These are phyloP conservation scores for Poterioochromonas sp. DNA, from an alignment of 352 stramenopile species.

Conservation along the genomic window DNA sequence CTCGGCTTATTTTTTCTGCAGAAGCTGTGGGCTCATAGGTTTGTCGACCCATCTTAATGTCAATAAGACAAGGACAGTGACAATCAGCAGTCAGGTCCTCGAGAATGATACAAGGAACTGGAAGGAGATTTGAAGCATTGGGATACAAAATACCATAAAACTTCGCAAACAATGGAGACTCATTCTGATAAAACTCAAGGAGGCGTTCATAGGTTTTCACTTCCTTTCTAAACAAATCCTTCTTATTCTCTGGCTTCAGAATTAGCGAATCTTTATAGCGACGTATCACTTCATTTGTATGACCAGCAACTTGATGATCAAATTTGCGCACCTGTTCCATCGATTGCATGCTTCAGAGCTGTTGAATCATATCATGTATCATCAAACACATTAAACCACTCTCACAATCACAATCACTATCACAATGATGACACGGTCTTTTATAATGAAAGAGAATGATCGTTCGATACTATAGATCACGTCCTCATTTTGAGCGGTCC, in stretches of 20 bases:
- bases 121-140: neutral
- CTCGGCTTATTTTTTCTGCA: slow-evolving; percentile 71
- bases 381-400: too few relatives aligned
- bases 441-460: too few relatives aligned
- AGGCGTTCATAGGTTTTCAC: neutral
- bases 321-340: too few relatives aligned
- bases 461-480: too few relatives aligned
- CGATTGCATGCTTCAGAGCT: too few relatives aligned
- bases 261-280: slow-evolving; percentile 35
- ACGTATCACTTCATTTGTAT: slow-evolving; percentile 9
- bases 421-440: too few relatives aligned
- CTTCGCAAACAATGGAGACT: neutral
- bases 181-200: neutral
- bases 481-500: too few relatives aligned
- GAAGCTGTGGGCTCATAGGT: slow-evolving; percentile 81
- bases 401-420: slow-evolving; percentile 7
- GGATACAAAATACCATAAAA: neutral
- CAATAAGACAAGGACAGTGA: slow-evolving; percentile 78
- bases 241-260: slow-evolving; percentile 4
- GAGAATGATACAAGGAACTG: slow-evolving; percentile 63
- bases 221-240: slow-evolving; percentile 3
- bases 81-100: slow-evolving; percentile 73
- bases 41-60: slow-evolving; percentile 87
- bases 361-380: too few relatives aligned
- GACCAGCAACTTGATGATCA: slow-evolving; percentile 24